Percentiles rank a stretch among this genome's conserved stretches.
These are phyloP conservation scores for Mikania micrantha DNA, from an alignment of 129 eudicot genomes.

Conservation along the genomic window DNA sequence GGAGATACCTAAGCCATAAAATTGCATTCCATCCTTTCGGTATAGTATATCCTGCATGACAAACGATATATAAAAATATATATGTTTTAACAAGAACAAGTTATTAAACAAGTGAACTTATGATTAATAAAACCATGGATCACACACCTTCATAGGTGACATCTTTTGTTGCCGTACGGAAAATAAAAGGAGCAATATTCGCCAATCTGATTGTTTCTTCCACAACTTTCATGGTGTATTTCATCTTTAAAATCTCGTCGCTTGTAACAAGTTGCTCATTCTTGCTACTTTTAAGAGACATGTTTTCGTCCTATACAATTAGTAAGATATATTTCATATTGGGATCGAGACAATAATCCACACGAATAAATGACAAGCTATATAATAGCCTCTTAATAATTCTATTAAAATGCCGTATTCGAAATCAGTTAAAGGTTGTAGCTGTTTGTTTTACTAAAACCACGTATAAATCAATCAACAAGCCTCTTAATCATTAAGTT, in stretches of 20 bases:
- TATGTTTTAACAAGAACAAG: neutral
- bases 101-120: neutral
- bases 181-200: constrained; percentile 25
- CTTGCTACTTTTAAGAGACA: constrained; percentile 19
- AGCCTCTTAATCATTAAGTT: no score
- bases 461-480: no score
- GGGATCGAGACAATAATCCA: no score
- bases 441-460: no score
- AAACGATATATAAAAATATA: no score
- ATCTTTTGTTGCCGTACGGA: constrained; percentile 29
- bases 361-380: no score
- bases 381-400: no score
- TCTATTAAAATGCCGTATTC: no score
- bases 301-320: constrained; percentile 20
- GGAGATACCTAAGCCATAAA: constrained; percentile 37
- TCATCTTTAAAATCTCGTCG: constrained; percentile 39
- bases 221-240: constrained; percentile 38
- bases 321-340: no score
- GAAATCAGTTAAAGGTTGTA: no score
- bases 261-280: constrained; percentile 33
- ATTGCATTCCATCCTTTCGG: constrained; percentile 47
- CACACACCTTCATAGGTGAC: constrained; percentile 34
- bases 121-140: neutral
- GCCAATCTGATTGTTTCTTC: constrained; percentile 46
- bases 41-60: constrained; percentile 31